These are phyloP conservation scores for Uncinocarpus reesii DNA, from an alignment of 2,329 filamentous ascomycete genomes.

Conservation along the genomic window DNA sequence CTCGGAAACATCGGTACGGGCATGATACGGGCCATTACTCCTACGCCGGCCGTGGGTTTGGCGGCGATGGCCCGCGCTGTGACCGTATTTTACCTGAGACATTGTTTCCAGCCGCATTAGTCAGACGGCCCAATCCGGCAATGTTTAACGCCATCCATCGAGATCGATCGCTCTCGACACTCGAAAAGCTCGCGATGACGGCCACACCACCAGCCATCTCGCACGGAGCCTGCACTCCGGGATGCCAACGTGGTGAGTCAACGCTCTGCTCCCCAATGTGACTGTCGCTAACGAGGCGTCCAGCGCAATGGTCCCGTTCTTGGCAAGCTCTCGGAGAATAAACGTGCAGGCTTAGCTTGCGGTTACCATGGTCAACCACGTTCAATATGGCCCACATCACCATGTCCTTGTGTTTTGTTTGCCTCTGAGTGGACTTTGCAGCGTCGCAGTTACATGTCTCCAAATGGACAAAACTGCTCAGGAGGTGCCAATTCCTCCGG, in stretches of 20 bases:
- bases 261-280: neutral
- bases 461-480: too few relatives aligned
- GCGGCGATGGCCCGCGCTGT: neutral
- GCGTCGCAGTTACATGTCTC: neutral
- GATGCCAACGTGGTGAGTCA: constrained; percentile 3
- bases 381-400: neutral
- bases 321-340: neutral
- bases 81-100: constrained; percentile 12
- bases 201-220: neutral
- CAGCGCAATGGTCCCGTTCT: neutral
- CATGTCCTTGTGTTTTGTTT: neutral
- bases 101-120: constrained; percentile 8
- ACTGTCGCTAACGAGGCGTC: neutral
- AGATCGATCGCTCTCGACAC: neutral
- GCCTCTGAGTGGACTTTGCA: neutral
- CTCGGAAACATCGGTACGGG: neutral
- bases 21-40: neutral
- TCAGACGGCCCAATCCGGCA: neutral
- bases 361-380: constrained; percentile 1
- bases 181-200: neutral
- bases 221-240: too few relatives aligned
- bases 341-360: neutral
- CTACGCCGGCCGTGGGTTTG: neutral
- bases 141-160: constrained; percentile 2
- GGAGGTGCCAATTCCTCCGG: neutral